Conservation (phyloP, 2,329 filamentous ascomycete genomes). For the Microcyclosporella mali region DNA sequence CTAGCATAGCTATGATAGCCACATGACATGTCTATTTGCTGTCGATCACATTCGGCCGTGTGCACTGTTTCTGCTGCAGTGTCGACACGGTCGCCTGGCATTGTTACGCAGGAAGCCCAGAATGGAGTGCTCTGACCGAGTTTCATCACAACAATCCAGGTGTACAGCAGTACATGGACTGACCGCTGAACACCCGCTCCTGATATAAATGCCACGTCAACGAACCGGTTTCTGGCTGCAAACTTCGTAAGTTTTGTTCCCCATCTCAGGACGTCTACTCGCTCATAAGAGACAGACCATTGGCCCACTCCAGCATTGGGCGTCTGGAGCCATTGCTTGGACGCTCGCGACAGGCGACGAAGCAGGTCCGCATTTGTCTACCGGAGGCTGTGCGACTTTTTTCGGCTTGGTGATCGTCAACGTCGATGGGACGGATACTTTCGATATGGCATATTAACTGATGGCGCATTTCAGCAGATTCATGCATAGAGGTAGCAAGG, state of each 20-base stretch:
- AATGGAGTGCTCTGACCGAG: slow-evolving; percentile 4
- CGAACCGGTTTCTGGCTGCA: slow-evolving; percentile 2
- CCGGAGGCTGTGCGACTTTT: slow-evolving; percentile 11
- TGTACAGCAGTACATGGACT: slow-evolving; percentile 9
- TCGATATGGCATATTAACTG: slow-evolving; percentile 18
- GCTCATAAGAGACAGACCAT: slow-evolving; percentile 12
- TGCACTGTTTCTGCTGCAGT: too few relatives aligned
- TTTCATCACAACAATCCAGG: slow-evolving; percentile 4
- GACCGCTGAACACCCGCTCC: slow-evolving; percentile 9
- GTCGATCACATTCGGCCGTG: too few relatives aligned
- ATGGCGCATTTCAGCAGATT: slow-evolving; percentile 19
- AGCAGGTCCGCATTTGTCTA: slow-evolving; percentile 7
- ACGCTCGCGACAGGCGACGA: slow-evolving; percentile 2
- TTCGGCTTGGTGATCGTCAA: slow-evolving; percentile 15
- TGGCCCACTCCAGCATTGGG: slow-evolving; percentile 10
- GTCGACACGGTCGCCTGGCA: slow-evolving; percentile 14
- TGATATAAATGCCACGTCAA: neutral
- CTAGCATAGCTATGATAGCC: too few relatives aligned
- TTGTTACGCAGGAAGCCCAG: slow-evolving; percentile 7
- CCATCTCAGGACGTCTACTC: too few relatives aligned
- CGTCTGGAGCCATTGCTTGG: slow-evolving; percentile 7
- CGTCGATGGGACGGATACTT: slow-evolving; percentile 10
- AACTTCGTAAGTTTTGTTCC: slow-evolving; percentile 1
- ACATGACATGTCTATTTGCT: too few relatives aligned
- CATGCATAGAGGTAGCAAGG: slow-evolving; percentile 13